Evolutionary conservation across 352 stramenopile species (phyloP).

Genomic region (Phytopythium cucurbitacearum): DNA sequence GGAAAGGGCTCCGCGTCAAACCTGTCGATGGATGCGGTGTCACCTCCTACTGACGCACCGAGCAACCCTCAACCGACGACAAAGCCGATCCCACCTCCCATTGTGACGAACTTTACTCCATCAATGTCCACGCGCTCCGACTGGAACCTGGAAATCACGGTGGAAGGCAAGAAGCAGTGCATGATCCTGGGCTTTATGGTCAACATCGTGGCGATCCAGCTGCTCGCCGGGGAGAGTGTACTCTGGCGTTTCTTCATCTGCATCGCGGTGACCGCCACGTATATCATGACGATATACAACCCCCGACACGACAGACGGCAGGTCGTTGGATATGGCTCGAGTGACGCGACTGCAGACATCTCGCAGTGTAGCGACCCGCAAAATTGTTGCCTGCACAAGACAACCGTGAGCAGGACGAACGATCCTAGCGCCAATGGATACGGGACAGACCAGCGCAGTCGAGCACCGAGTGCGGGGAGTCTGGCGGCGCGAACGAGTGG

Average conservation of each 20-base stretch:
- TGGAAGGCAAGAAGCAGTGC: slow-evolving; percentile 69
- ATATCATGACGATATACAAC: slow-evolving; percentile 55
- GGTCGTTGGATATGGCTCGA: slow-evolving; percentile 6
- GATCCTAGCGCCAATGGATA: not conserved
- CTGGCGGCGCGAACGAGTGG: not conserved
- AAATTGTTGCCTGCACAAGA: slow-evolving; percentile 54
- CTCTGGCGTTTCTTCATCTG: slow-evolving; percentile 60
- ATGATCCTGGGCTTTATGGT: slow-evolving; percentile 74
- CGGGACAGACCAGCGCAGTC: not conserved
- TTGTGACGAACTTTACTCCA: slow-evolving; percentile 31
- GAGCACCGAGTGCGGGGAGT: not conserved
- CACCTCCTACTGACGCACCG: not conserved
- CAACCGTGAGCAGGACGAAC: not conserved
- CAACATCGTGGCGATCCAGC: slow-evolving; percentile 71
- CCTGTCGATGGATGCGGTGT: not conserved
- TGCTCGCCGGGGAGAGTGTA: slow-evolving; percentile 59
- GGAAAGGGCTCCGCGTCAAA: slow-evolving; percentile 3
- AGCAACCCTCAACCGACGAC: not conserved
- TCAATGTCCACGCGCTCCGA: slow-evolving; percentile 20
- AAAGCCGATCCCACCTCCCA: slow-evolving; percentile 27
- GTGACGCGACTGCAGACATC: slow-evolving; percentile 14
- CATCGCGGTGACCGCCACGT: slow-evolving; percentile 37
- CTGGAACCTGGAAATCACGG: slow-evolving; percentile 49
- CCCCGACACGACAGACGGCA: slow-evolving; percentile 8
- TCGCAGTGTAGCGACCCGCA: slow-evolving; percentile 32